Evolutionary conservation across 2,329 filamentous ascomycete genomes (phyloP).

Genomic region (Stylonectria norvegica): DNA sequence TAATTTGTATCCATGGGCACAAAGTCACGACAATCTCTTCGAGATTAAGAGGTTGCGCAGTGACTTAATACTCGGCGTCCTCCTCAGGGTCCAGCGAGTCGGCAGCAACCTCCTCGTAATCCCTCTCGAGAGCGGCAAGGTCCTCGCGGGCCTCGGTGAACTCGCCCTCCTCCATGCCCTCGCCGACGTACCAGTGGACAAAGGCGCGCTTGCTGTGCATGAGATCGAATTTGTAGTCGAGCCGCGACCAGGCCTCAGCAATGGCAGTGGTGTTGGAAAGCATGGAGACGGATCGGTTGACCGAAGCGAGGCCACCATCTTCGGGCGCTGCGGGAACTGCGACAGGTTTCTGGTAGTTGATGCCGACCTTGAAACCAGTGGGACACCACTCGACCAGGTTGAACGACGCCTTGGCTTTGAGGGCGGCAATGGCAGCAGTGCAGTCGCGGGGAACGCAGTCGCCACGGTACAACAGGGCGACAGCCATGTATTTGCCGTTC

Average conservation of each 20-base stretch:
- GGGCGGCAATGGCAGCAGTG: slow-evolving; percentile 60
- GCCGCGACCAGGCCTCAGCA: slow-evolving; percentile 68
- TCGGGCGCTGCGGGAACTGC: slow-evolving; percentile 51
- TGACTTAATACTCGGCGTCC: slow-evolving; percentile 71
- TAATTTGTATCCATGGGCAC: too few relatives aligned
- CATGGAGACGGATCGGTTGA: slow-evolving; percentile 65
- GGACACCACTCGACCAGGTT: slow-evolving; percentile 75
- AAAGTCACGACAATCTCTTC: too few relatives aligned
- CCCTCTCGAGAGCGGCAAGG: slow-evolving; percentile 78
- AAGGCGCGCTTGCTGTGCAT: slow-evolving; percentile 78
- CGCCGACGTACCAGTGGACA: slow-evolving; percentile 78
- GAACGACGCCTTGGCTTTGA: slow-evolving; percentile 70
- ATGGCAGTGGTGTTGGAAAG: slow-evolving; percentile 74
- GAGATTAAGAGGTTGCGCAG: too few relatives aligned
- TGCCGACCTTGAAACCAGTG: slow-evolving; percentile 72
- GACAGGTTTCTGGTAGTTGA: slow-evolving; percentile 69
- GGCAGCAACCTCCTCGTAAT: slow-evolving; percentile 80
- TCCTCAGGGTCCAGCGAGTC: slow-evolving; percentile 66
- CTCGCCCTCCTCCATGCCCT: slow-evolving; percentile 91
- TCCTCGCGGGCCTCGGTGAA: slow-evolving; percentile 87
- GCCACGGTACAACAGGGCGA: slow-evolving; percentile 68
- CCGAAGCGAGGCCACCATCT: slow-evolving; percentile 58
- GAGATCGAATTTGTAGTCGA: slow-evolving; percentile 73
- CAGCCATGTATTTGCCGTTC: slow-evolving; percentile 75
- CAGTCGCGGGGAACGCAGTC: slow-evolving; percentile 69